These are phyloP conservation scores for Biscutella laevigata DNA, from an alignment of 441 rosid species.

Conservation along the genomic window DNA sequence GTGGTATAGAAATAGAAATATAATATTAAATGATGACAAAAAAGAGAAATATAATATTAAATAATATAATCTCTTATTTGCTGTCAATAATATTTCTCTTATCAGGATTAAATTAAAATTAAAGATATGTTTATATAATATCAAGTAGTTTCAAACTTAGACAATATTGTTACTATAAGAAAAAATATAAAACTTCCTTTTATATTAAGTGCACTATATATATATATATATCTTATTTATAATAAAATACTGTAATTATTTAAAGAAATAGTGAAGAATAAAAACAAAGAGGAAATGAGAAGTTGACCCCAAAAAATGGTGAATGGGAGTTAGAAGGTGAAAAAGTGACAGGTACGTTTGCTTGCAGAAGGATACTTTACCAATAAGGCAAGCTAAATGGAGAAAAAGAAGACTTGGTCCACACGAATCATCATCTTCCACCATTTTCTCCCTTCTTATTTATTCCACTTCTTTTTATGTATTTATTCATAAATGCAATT, in stretches of 20 bases:
- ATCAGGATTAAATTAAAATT: too few species aligned
- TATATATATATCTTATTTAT: neutral
- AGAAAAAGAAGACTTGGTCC: slow-evolving; percentile 26
- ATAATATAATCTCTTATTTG: too few species aligned
- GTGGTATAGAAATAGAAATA: too few species aligned
- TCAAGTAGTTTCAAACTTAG: neutral
- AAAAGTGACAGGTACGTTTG: slow-evolving; percentile 29
- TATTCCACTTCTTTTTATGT: neutral
- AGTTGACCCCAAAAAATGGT: neutral
- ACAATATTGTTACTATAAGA: neutral
- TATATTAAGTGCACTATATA: neutral
- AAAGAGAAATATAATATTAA: too few species aligned
- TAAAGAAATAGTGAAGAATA: neutral
- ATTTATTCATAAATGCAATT: too few species aligned
- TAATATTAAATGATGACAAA: too few species aligned
- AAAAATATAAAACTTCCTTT: neutral
- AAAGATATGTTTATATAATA: neutral
- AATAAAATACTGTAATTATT: neutral
- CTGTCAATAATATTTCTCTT: too few species aligned
- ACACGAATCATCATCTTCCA: slow-evolving; percentile 31
- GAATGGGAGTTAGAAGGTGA: slow-evolving; percentile 1
- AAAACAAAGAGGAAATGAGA: slow-evolving; percentile 1
- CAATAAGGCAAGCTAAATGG: slow-evolving; percentile 33
- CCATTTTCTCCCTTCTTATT: neutral
- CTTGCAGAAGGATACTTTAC: slow-evolving; percentile 29